Evolutionary conservation across 805 yeast species (phyloP).

Genomic region (Saturnispora hagleri): DNA sequence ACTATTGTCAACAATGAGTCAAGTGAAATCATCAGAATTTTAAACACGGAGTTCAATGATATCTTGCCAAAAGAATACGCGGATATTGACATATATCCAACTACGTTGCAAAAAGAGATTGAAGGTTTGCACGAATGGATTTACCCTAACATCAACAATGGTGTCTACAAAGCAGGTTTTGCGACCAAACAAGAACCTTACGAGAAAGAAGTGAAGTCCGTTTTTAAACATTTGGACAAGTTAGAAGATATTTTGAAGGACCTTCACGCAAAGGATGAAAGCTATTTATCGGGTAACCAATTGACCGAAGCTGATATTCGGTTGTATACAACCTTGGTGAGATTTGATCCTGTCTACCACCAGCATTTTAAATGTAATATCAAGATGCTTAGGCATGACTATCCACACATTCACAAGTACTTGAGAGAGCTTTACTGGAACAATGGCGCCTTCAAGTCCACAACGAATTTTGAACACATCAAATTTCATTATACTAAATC

Average conservation of each 20-base stretch:
- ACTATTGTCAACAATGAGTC: slow-evolving; percentile 91
- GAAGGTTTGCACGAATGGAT: slow-evolving; percentile 77
- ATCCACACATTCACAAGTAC: slow-evolving; percentile 75
- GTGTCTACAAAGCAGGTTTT: slow-evolving; percentile 90
- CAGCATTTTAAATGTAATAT: slow-evolving; percentile 94
- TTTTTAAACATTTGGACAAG: slow-evolving; percentile 61
- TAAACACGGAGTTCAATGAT: slow-evolving; percentile 66
- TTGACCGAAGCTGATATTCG: slow-evolving; percentile 90
- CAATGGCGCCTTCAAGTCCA: slow-evolving; percentile 52
- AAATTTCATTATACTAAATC: slow-evolving; percentile 86
- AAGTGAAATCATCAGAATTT: slow-evolving; percentile 77
- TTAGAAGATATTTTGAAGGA: slow-evolving; percentile 52
- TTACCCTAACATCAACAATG: slow-evolving; percentile 80
- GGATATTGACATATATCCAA: slow-evolving; percentile 55
- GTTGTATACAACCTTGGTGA: slow-evolving; percentile 73
- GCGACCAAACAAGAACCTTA: slow-evolving; percentile 78
- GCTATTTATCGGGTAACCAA: slow-evolving; percentile 48
- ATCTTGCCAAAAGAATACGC: slow-evolving; percentile 41
- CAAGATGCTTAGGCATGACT: slow-evolving; percentile 68
- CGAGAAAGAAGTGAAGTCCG: slow-evolving; percentile 51
- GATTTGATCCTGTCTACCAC: slow-evolving; percentile 90
- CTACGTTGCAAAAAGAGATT: slow-evolving; percentile 41
- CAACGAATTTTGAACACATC: slow-evolving; percentile 85
- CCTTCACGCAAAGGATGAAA: slow-evolving; percentile 29
- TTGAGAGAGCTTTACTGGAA: slow-evolving; percentile 77